Evolutionary conservation across 1,284 basidiomycete species (phyloP), one percentile per base, ranked within the genome.

Genomic region (Rhodofomes roseus): DNA sequence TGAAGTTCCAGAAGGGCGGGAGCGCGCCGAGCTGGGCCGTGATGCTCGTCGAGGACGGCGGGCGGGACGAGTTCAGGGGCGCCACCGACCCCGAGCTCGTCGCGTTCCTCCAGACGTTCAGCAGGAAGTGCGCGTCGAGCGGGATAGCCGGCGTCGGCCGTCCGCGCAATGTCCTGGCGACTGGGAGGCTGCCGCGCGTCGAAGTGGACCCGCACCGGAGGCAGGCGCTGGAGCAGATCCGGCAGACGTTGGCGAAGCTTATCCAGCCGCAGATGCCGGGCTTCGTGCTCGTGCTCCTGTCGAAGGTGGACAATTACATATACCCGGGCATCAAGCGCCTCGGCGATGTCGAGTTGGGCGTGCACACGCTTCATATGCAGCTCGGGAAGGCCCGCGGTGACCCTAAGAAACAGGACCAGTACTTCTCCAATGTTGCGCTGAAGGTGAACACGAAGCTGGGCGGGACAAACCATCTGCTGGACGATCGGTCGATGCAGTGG

Each of bases 251-350:
- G 53, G 54, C 67, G 0, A 70, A 71, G 6, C 62, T 80, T 14
- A 56, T 65, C 23, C 56, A 40, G 1, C 64, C 63, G 20, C 48
- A 52, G 22, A 82, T 77, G 63, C 84, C 85, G 0, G 79, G 76
- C 58, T 87, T 87, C 68, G 71, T 88, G 25, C 76, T 92, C 18
- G 85, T 90, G 8, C 68, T 92, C 37, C 73, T 92, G 2, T 82
- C 86, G 36, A 77, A 74, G 46, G 71, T 78, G 9, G 89, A 92
- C 69, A 85, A 87, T 59, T 86, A 71, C 61, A 86, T 92, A 50
- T 92, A 92, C 69, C 85, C 87, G 2, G 86, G 84, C 9, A 84
- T 92, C 70, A 89, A 91, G 76, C 82, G 81, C n/a, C 77, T 91
- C 44, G 82, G 87, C 20, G 87, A 91, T 64, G 80, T 87, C 54